Evolutionary conservation across 441 rosid species (phyloP).

Genomic region (Theobroma grandiflorum): DNA sequence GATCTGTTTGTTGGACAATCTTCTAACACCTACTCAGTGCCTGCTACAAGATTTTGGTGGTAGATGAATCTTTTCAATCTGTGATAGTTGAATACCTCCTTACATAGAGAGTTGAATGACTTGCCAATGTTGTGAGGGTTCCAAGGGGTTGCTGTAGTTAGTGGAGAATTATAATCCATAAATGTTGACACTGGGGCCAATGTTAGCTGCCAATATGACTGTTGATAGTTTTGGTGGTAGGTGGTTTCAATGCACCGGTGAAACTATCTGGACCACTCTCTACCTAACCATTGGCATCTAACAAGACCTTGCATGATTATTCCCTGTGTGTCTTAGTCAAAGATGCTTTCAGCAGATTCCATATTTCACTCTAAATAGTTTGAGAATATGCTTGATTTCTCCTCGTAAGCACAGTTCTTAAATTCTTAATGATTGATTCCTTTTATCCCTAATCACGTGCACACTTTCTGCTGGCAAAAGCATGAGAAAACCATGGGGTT

Average conservation of each 20-base stretch:
- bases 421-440: background rate
- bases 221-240: conserved; percentile 18
- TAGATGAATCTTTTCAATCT: background rate
- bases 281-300: conserved; percentile 32
- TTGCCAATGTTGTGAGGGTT: background rate
- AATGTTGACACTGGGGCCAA: background rate
- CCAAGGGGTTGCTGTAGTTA: background rate
- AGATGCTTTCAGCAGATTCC: conserved; percentile 1
- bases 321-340: background rate
- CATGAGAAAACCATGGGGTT: conserved; percentile 30
- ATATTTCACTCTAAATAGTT: background rate
- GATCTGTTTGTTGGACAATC: background rate
- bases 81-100: background rate
- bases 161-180: background rate
- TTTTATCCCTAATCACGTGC: background rate
- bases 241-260: conserved; percentile 10
- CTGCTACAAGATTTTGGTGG: conserved; percentile 1
- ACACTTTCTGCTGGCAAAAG: conserved; percentile 61
- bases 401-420: background rate
- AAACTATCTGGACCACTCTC: background rate
- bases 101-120: background rate
- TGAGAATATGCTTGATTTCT: conserved; percentile 35
- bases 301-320: background rate
- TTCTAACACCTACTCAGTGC: background rate
- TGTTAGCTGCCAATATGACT: background rate